phyloP scores from a whole-genome alignment of 306 rosid genomes.

The Trifolium fragiferum region DNA sequence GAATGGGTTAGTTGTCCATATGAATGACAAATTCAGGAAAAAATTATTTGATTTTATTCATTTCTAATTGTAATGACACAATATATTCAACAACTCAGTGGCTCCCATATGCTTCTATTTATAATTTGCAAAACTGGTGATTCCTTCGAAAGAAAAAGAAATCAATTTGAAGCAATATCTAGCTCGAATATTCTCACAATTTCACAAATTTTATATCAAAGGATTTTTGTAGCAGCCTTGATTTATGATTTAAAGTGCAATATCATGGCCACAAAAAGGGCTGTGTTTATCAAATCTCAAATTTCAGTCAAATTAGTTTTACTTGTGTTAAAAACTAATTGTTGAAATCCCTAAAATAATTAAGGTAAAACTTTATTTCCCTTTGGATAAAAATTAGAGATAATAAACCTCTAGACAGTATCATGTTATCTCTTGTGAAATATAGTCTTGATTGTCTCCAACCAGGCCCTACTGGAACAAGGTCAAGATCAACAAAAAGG shows the following conservation, averaged over 20 bases:
- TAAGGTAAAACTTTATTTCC: background rate
- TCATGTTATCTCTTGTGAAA: background rate
- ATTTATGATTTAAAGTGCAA: background rate
- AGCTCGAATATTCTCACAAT: too few relatives aligned
- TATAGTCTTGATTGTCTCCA: background rate
- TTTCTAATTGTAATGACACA: slow-evolving; percentile 5
- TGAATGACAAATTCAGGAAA: slow-evolving; percentile 2
- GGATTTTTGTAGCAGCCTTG: too few relatives aligned
- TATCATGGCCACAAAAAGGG: too few relatives aligned
- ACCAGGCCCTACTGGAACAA: background rate
- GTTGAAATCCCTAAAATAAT: slow-evolving; percentile 45
- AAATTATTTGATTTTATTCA: background rate
- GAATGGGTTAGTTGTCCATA: background rate
- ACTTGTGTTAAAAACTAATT: background rate
- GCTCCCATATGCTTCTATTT: background rate
- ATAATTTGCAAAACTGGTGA: background rate
- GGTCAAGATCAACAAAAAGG: background rate
- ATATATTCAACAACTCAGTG: background rate
- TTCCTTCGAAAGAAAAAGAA: background rate
- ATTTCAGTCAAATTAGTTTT: too few relatives aligned
- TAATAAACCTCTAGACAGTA: background rate
- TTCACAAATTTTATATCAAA: too few relatives aligned
- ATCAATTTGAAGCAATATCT: background rate
- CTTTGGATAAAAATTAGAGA: background rate
- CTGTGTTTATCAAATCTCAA: too few relatives aligned